A percentile compares a stretch with the other conserved stretches of the same genome.
phyloP scores from a whole-genome alignment of 2,329 filamentous ascomycete genomes.

The Fusarium clavum region DNA sequence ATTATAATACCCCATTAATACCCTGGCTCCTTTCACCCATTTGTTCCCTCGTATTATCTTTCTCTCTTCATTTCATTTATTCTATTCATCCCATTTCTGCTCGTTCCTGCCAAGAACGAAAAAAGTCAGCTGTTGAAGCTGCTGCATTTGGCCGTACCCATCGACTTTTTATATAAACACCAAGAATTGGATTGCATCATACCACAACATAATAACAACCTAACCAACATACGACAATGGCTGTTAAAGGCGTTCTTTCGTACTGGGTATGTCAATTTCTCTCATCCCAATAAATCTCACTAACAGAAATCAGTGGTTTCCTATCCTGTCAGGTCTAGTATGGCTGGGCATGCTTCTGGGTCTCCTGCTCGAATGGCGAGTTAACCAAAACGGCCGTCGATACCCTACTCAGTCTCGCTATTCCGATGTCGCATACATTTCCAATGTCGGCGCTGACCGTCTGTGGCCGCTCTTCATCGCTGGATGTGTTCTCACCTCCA shows the following conservation, averaged over 20 bases:
- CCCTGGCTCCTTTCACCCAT: background rate
- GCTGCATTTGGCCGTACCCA: background rate
- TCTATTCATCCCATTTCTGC: background rate
- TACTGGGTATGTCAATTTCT: slow-evolving; percentile 53
- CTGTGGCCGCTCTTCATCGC: slow-evolving; percentile 84
- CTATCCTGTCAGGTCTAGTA: slow-evolving; percentile 72
- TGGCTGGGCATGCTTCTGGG: slow-evolving; percentile 77
- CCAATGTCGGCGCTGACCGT: slow-evolving; percentile 69
- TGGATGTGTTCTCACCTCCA: slow-evolving; percentile 75
- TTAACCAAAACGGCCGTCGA: slow-evolving; percentile 63
- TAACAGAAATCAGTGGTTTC: slow-evolving; percentile 62
- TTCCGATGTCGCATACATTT: slow-evolving; percentile 78
- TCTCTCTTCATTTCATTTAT: background rate
- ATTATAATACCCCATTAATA: slow-evolving; percentile 12
- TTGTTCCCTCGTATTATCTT: background rate
- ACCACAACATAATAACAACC: background rate
- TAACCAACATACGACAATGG: slow-evolving; percentile 44
- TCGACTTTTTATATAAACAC: background rate
- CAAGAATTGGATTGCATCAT: background rate
- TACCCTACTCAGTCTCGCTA: slow-evolving; percentile 69
- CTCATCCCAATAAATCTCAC: slow-evolving; percentile 32
- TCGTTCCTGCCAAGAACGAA: slow-evolving; percentile 6
- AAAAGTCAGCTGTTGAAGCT: slow-evolving; percentile 4
- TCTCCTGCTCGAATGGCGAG: slow-evolving; percentile 77
- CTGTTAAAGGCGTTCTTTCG: slow-evolving; percentile 49